Conservation (phyloP, 2,329 filamentous ascomycete genomes). For the Aspergillus neotritici region DNA sequence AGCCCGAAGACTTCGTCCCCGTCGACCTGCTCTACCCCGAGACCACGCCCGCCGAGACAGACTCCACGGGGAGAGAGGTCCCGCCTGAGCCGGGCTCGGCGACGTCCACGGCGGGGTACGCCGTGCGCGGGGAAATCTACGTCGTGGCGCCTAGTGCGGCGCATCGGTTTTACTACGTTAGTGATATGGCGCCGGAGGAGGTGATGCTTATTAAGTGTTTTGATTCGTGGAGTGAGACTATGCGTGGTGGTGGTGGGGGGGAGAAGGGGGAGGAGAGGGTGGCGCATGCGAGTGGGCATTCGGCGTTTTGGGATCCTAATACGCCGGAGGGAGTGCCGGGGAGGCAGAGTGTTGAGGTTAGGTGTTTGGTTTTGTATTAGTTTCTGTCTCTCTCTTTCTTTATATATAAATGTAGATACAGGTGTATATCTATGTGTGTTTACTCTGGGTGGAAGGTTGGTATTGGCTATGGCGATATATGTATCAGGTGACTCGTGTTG, state of each 20-base stretch:
- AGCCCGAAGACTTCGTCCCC: slow-evolving; percentile 53
- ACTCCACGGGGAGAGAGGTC: slow-evolving; percentile 34
- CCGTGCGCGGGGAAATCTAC: slow-evolving; percentile 59
- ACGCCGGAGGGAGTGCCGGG: slow-evolving; percentile 47
- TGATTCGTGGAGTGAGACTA: slow-evolving; percentile 43
- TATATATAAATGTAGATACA: too few species aligned
- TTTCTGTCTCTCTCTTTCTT: too few species aligned
- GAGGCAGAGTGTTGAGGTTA: slow-evolving; percentile 60
- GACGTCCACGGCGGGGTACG: slow-evolving; percentile 55
- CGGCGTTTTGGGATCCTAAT: slow-evolving; percentile 52
- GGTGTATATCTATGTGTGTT: too few species aligned
- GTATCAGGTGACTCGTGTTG: too few species aligned
- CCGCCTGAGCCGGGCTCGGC: slow-evolving; percentile 45
- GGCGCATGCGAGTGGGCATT: slow-evolving; percentile 48
- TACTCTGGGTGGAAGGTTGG: too few species aligned
- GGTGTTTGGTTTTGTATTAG: slow-evolving; percentile 59
- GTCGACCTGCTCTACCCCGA: slow-evolving; percentile 60
- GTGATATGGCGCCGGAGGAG: slow-evolving; percentile 59
- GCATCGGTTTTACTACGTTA: slow-evolving; percentile 61
- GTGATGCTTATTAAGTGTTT: slow-evolving; percentile 54
- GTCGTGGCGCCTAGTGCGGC: slow-evolving; percentile 52
- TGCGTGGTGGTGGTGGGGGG: slow-evolving; percentile 11
- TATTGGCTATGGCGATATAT: too few species aligned
- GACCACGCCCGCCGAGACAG: slow-evolving; percentile 53
- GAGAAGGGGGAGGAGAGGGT: slow-evolving; percentile 35